These are phyloP conservation scores for Boletus reticuloceps DNA, from an alignment of 768 basidiomycete genomes.

Conservation along the genomic window DNA sequence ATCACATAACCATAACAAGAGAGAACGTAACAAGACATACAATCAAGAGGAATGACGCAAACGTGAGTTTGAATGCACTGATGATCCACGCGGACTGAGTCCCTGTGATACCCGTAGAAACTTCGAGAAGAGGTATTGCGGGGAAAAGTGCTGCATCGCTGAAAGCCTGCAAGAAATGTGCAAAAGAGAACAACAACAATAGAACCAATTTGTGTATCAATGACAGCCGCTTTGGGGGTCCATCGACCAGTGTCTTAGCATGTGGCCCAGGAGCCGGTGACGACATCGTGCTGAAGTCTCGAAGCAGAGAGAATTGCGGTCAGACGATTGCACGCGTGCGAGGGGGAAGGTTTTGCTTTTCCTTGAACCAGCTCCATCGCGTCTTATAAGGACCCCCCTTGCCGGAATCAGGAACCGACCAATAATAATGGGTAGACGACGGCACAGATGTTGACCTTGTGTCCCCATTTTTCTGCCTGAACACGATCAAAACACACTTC, in stretches of 20 bases:
- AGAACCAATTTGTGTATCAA: conserved; percentile 28
- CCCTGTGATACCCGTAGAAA: conserved; percentile 5
- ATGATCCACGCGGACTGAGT: conserved; percentile 35
- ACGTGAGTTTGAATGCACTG: conserved; percentile 46
- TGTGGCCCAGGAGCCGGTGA: neutral
- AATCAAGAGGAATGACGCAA: conserved; percentile 38
- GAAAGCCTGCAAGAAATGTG: conserved; percentile 44
- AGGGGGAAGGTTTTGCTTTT: neutral
- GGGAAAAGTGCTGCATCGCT: conserved; percentile 41
- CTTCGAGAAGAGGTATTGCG: conserved; percentile 36
- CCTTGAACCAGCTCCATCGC: too few species aligned
- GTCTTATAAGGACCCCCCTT: too few species aligned
- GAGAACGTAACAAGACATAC: conserved; percentile 7
- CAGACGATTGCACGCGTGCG: neutral
- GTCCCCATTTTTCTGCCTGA: neutral
- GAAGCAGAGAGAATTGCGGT: neutral
- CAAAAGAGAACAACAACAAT: conserved; percentile 38
- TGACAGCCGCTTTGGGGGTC: conserved; percentile 14
- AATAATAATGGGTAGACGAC: neutral
- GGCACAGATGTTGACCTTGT: too few species aligned
- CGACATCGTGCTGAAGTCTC: conserved; percentile 5
- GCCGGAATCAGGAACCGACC: neutral
- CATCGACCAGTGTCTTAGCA: neutral
- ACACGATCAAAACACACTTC: too few species aligned
- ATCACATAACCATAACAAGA: neutral